Conservation (phyloP, 495 filamentous ascomycete genomes). For the Chaetomium tenue region DNA sequence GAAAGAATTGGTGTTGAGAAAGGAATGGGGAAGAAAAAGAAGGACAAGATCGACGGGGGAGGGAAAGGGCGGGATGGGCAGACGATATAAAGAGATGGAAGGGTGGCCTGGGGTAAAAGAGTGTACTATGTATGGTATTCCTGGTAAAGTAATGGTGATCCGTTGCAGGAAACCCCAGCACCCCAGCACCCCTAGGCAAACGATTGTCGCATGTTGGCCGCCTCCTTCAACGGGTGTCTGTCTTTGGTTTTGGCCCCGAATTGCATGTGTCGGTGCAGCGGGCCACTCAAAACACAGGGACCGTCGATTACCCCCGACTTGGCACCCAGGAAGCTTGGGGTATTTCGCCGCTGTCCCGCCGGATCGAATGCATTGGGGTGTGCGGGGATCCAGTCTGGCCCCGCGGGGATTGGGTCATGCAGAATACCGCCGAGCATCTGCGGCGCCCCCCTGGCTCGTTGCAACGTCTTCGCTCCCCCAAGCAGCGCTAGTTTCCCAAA, state of each 20-base stretch:
- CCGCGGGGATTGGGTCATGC: constrained; percentile 23
- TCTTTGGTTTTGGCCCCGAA: too few relatives aligned
- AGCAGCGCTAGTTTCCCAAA: constrained; percentile 9
- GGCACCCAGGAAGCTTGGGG: constrained; percentile 33
- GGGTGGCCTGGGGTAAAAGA: background rate
- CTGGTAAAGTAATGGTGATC: background rate
- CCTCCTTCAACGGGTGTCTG: too few relatives aligned
- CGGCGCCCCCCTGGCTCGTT: constrained; percentile 19
- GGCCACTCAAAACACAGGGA: constrained; percentile 31
- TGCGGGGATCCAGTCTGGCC: constrained; percentile 21
- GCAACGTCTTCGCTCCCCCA: constrained; percentile 6
- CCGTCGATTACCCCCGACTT: constrained; percentile 33
- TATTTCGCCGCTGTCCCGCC: constrained; percentile 40
- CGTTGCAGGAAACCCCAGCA: background rate
- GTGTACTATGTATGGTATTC: background rate
- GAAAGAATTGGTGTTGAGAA: constrained; percentile 5
- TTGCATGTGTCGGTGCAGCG: constrained; percentile 23
- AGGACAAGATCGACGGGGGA: constrained; percentile 14
- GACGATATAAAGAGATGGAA: background rate
- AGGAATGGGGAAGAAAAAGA: constrained; percentile 5
- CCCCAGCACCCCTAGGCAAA: background rate
- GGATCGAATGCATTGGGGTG: constrained; percentile 31
- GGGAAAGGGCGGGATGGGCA: background rate
- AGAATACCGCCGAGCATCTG: constrained; percentile 37
- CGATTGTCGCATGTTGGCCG: constrained; percentile 19